These are phyloP conservation scores for Amanita phalloides DNA, from an alignment of 768 basidiomycete genomes.

Conservation along the genomic window DNA sequence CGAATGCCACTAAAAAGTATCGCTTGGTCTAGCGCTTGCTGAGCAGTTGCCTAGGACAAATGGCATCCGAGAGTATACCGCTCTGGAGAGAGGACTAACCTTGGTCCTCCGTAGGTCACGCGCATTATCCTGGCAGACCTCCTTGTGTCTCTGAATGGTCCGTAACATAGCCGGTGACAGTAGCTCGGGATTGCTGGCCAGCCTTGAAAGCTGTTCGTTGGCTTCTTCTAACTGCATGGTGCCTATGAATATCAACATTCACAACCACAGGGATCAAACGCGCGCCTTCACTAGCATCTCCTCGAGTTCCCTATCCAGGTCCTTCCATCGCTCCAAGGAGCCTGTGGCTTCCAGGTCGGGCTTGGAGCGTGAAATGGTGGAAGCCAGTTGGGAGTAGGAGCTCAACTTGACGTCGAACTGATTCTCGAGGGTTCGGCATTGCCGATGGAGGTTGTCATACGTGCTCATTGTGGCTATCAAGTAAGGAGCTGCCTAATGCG, in stretches of 20 bases:
- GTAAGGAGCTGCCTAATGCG: neutral
- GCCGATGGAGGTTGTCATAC: constrained; percentile 85
- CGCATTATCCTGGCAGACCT: constrained; percentile 80
- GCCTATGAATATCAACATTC: constrained; percentile 8
- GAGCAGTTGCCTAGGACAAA: constrained; percentile 55
- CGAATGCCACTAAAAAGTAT: constrained; percentile 85
- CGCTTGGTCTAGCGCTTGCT: constrained; percentile 75
- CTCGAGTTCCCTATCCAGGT: constrained; percentile 80
- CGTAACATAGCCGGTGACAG: constrained; percentile 81
- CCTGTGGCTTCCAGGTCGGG: constrained; percentile 64
- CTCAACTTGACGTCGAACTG: constrained; percentile 87
- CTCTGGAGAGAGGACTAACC: constrained; percentile 28
- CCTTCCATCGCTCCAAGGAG: constrained; percentile 63
- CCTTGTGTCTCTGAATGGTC: constrained; percentile 82
- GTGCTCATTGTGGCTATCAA: constrained; percentile 44
- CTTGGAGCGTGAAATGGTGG: constrained; percentile 41
- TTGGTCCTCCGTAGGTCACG: constrained; percentile 82
- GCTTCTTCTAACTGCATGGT: constrained; percentile 67
- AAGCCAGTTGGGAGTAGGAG: constrained; percentile 79
- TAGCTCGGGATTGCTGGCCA: constrained; percentile 58
- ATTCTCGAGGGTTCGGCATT: constrained; percentile 89
- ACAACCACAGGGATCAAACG: neutral
- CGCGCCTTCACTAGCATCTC: constrained; percentile 77
- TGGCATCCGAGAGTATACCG: neutral
- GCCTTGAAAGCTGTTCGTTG: constrained; percentile 63